A percentile compares a stretch with the other conserved stretches of the same genome.
Conservation (phyloP, 192 early-diverging fungal genomes). For the Rhizophlyctis rosea region DNA sequence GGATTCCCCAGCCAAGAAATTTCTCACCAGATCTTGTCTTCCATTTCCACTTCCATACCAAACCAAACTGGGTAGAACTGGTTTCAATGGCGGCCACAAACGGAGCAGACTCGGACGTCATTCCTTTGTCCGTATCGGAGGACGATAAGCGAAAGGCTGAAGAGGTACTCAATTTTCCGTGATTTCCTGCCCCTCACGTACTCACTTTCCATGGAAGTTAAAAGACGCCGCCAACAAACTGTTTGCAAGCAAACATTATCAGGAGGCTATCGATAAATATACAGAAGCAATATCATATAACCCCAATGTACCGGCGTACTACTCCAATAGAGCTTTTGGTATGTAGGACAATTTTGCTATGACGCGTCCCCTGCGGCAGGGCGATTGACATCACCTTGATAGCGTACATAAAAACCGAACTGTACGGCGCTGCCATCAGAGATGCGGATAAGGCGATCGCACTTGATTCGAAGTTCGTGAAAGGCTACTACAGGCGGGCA, state of each 20-base stretch:
- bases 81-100: too few species aligned
- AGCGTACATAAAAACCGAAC: slow-evolving; percentile 81
- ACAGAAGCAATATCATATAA: slow-evolving; percentile 81
- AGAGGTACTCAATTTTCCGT: slow-evolving; percentile 16
- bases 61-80: too few species aligned
- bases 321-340: slow-evolving; percentile 87
- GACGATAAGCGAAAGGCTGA: slow-evolving; percentile 36
- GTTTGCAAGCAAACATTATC: slow-evolving; percentile 69
- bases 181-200: background rate
- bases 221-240: slow-evolving; percentile 69
- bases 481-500: slow-evolving; percentile 94
- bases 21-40: too few species aligned
- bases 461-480: slow-evolving; percentile 77
- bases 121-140: slow-evolving; percentile 34
- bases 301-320: slow-evolving; percentile 80
- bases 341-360: background rate
- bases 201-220: slow-evolving; percentile 24
- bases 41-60: too few species aligned
- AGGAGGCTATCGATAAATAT: slow-evolving; percentile 90
- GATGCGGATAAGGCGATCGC: slow-evolving; percentile 84
- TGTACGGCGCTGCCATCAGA: slow-evolving; percentile 66
- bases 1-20: too few species aligned
- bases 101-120: too few species aligned
- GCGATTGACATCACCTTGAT: background rate
- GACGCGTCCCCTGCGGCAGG: background rate